Base-by-base conservation (phyloP, 106 monocot species). In the Gastrodia elata region DNA sequence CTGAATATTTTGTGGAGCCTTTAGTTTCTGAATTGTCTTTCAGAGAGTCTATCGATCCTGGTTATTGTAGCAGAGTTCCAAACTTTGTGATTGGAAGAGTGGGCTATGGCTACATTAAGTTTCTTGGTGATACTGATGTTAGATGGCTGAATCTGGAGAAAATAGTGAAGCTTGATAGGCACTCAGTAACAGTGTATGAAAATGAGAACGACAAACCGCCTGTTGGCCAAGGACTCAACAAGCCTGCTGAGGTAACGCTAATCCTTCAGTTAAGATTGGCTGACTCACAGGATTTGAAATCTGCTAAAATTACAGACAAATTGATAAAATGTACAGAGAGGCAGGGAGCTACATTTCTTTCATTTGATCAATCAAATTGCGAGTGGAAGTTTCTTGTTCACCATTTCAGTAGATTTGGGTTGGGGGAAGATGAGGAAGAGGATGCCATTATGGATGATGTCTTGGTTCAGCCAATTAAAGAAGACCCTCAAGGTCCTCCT, bases 391-490 rank as follows among this genome's bases (percentile, higher is more conserved):
- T 98, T 39, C 18, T 70, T 33, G 98, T 93, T 71, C 61, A 73
- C 16, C 93, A 98, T 87, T 98, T 98, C 71, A 98, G 98, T 80
- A 86, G 91, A 73, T 98, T 91, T 76, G 98, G 98, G 22, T 76
- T 98, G 74, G 84, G 76, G 25, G 88, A 90, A 2, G 96, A 90
- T 6, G 92, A 91, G 49, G 91, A 91, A 58, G 90, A 93, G 4
- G 98, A 98, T 82, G 65, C 71, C 41, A 81, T 70, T 32, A 87
- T 87, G 83, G 90, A 91, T 70, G 70, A 41, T 70, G 28, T 59
- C 15, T 39, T 68, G 55, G 76, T 71, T n/a, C 76, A 57, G 56
- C 65, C 87, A 14, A 69, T 64, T 64, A 24, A 1, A 36, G 75
- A 73, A 9, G 73, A 80, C 28, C 73, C 38, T 58, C 75, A 76